Base-by-base conservation (phyloP, 2,329 filamentous ascomycete genomes). In the Penicillium sp. region DNA sequence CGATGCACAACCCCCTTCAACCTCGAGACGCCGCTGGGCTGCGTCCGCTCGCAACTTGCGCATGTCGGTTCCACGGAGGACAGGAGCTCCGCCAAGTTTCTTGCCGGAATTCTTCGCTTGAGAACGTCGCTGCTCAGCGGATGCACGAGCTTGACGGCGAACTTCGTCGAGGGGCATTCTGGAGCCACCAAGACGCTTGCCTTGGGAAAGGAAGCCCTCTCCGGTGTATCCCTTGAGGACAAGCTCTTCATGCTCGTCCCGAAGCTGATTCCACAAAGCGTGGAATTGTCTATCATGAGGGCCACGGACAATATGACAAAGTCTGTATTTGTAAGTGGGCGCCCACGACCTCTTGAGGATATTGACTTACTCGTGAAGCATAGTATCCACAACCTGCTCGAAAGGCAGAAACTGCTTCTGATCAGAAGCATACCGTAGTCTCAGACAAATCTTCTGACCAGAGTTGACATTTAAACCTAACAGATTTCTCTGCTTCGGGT, bases 271-370 rank as follows among this genome's bases (percentile, higher is more conserved):
- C 90, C 92, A 96, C 5, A 96, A 77, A 0, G 85, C 85, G 61
- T 96, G 85, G 66, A 97, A 97, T 33, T 87, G 82, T 43, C 79
- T 81, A 66, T 96, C 85, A 69, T 97, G 93, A 1, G 89, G 89
- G 0, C 90, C 90, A 70, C 87, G 85, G 10, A 90, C 82, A 59
- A 88, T 96, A 66, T 97, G 93, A n/a, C 85, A 86, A 2, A 97
- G 82, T 62, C 77, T 80, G 45, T 6, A 26, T 2, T 53, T 38
- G 28, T 67, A 15, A 63, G 54, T 16, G 47, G 43, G 6, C 42
- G n/a, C 9, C n/a, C 12, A 16, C 6, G 23, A 24, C n/a, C 9
- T 16, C 23, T 18, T 1, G 12, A 6, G 16, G 7, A 16, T 1
- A 31, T 24, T 23, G 38, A 68, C 75, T 66, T 63, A 80, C 77